Evolutionary conservation across 2,329 filamentous ascomycete genomes (phyloP).

Genomic region (Setomelanomma holmii): DNA sequence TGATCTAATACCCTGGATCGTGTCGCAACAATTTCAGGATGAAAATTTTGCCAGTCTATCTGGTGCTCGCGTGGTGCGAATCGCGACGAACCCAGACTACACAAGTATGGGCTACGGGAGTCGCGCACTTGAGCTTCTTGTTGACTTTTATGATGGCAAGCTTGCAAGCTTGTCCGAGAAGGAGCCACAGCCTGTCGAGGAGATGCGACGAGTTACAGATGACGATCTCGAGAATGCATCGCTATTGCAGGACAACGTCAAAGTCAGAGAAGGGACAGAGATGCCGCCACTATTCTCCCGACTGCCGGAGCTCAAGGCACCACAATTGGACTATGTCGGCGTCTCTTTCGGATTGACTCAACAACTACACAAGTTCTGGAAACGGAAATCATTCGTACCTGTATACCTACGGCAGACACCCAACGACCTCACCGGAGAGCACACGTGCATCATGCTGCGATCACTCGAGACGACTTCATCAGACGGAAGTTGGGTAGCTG

Average conservation of each 20-base stretch:
- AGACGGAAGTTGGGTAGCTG: slow-evolving; percentile 84
- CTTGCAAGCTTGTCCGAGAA: slow-evolving; percentile 84
- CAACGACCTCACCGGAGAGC: slow-evolving; percentile 95
- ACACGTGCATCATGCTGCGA: slow-evolving; percentile 96
- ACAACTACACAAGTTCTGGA: slow-evolving; percentile 95
- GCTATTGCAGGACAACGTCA: slow-evolving; percentile 85
- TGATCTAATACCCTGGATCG: slow-evolving; percentile 95
- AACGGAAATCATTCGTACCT: slow-evolving; percentile 81
- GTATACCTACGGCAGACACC: slow-evolving; percentile 95
- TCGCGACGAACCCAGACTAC: slow-evolving; percentile 96
- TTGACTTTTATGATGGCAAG: slow-evolving; percentile 94
- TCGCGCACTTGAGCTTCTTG: slow-evolving; percentile 83
- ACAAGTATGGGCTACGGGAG: slow-evolving; percentile 91
- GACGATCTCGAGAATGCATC: slow-evolving; percentile 77
- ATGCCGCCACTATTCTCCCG: slow-evolving; percentile 95
- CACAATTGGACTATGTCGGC: slow-evolving; percentile 87
- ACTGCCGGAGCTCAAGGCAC: slow-evolving; percentile 80
- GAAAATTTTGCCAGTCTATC: slow-evolving; percentile 94
- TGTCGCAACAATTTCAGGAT: slow-evolving; percentile 98
- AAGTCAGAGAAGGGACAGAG: slow-evolving; percentile 84
- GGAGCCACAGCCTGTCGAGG: slow-evolving; percentile 60
- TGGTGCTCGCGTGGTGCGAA: slow-evolving; percentile 88
- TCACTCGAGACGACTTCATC: slow-evolving; percentile 65
- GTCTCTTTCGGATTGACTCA: slow-evolving; percentile 93
- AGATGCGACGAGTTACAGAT: slow-evolving; percentile 81